These are phyloP conservation scores for Xerocomellus chrysenteron DNA, from an alignment of 768 basidiomycete species.

Conservation along the genomic window DNA sequence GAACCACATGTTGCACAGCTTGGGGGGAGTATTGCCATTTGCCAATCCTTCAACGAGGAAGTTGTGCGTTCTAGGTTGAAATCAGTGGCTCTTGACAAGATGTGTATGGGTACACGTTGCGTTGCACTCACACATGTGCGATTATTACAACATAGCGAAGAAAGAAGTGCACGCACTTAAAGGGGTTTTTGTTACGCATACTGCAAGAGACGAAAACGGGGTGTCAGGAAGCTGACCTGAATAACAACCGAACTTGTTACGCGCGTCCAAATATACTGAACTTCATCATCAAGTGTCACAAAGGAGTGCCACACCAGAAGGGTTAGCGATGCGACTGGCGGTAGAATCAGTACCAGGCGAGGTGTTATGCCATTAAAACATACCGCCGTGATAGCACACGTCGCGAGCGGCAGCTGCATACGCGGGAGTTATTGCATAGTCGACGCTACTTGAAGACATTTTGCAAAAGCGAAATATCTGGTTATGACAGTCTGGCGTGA, in stretches of 20 bases:
- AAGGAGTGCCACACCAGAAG: conserved; percentile 15
- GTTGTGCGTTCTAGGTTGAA: conserved; percentile 16
- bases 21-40: conserved; percentile 7
- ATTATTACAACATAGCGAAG: conserved; percentile 25
- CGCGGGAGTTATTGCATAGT: not conserved
- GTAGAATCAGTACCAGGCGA: conserved; percentile 1
- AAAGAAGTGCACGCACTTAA: conserved; percentile 33
- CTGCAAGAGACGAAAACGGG: conserved; percentile 5
- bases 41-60: conserved; percentile 3
- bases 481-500: not conserved
- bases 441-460: not conserved
- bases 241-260: not conserved
- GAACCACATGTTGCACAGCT: conserved; percentile 11
- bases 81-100: not conserved
- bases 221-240: not conserved
- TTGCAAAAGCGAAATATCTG: not conserved
- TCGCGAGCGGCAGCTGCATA: conserved; percentile 1
- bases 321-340: conserved; percentile 11
- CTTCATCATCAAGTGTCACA: conserved; percentile 18
- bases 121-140: conserved; percentile 19
- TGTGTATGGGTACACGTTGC: not conserved
- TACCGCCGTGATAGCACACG: conserved; percentile 14
- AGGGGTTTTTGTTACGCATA: conserved; percentile 18
- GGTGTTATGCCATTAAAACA: not conserved
- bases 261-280: conserved; percentile 24